These are phyloP conservation scores for Encephalitozoon intestinalis DNA, from an alignment of 371 early-diverging fungal species.

Conservation along the genomic window DNA sequence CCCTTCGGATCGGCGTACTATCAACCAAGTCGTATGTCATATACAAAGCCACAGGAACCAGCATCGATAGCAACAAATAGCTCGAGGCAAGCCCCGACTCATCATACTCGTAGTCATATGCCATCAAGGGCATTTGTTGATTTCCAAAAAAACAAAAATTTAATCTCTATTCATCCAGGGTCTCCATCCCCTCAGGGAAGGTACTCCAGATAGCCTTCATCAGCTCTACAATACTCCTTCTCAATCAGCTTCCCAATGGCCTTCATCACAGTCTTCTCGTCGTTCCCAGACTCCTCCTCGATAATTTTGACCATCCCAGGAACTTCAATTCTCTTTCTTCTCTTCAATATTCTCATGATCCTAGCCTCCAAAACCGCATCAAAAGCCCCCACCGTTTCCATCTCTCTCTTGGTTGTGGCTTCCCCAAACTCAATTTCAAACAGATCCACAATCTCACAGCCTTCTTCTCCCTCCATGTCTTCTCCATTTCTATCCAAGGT, in stretches of 20 bases:
- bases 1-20: not conserved
- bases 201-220: not conserved
- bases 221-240: not conserved
- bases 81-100: conserved; percentile 55
- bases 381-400: not conserved
- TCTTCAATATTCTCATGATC: not conserved
- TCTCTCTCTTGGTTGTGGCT: not conserved
- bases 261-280: not conserved
- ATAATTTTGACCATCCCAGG: not conserved
- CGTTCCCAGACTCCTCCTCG: not conserved
- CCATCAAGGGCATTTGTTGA: conserved; percentile 27
- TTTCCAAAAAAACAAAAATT: conserved; percentile 20
- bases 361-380: not conserved
- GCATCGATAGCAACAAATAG: conserved; percentile 45
- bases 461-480: not conserved
- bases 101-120: conserved; percentile 54
- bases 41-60: conserved; percentile 37
- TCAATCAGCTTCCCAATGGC: not conserved
- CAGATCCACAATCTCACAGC: not conserved
- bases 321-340: not conserved
- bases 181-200: not conserved
- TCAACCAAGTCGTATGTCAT: not conserved
- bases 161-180: not conserved
- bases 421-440: not conserved
- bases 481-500: no score